Percentiles rank a stretch among this genome's conserved stretches.
Conservation (phyloP, 1,139 yeast species). For the Suhomyces coccinellae region DNA sequence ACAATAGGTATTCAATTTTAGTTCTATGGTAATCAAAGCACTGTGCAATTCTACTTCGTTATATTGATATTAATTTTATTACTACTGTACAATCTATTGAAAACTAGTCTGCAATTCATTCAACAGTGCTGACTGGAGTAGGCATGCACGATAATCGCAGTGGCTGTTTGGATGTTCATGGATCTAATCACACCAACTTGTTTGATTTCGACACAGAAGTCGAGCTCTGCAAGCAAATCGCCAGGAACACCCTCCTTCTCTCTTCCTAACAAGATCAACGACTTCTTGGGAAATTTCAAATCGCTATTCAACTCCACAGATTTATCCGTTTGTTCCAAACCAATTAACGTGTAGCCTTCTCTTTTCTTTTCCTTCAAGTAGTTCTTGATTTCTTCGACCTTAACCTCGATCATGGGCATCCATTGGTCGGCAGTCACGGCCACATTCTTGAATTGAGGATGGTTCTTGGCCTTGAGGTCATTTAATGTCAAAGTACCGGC, state of each 20-base stretch:
- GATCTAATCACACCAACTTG: conserved; percentile 91
- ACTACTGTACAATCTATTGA: conserved; percentile 1
- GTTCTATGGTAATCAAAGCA: too few species aligned
- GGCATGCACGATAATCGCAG: conserved; percentile 91
- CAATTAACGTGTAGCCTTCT: conserved; percentile 84
- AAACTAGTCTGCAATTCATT: neutral
- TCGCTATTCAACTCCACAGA: conserved; percentile 67
- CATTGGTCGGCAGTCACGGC: conserved; percentile 94
- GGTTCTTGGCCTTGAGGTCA: conserved; percentile 61
- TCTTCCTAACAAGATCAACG: conserved; percentile 75
- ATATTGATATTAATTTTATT: too few species aligned
- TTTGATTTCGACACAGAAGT: conserved; percentile 84
- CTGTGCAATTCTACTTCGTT: neutral
- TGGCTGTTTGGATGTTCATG: conserved; percentile 96
- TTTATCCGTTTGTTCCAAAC: conserved; percentile 89
- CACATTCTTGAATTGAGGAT: conserved; percentile 76
- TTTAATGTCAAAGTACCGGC: conserved; percentile 79
- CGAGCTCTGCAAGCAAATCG: conserved; percentile 75
- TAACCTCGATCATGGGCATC: conserved; percentile 93
- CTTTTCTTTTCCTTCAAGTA: conserved; percentile 64
- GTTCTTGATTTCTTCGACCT: conserved; percentile 49
- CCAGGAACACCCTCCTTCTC: conserved; percentile 95
- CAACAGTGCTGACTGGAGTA: conserved; percentile 74
- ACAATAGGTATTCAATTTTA: too few species aligned
- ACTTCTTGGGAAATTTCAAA: conserved; percentile 73